A percentile compares a stretch with the other conserved stretches of the same genome.
Conservation (phyloP, 1,284 basidiomycete genomes). For the Tilletia setariae region DNA sequence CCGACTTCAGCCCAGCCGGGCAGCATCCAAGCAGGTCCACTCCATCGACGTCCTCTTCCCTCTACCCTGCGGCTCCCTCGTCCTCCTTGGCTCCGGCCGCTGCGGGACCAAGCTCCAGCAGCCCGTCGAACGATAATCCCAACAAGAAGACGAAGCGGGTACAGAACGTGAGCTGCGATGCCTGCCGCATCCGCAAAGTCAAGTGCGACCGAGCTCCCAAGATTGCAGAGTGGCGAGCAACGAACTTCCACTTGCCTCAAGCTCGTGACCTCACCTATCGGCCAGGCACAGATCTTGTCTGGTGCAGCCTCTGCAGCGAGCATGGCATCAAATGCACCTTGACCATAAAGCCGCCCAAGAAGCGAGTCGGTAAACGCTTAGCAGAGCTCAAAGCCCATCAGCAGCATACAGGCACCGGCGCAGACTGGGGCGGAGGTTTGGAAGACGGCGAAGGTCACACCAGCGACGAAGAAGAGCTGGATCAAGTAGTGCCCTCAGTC, state of each 20-base stretch:
- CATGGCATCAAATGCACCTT: slow-evolving; percentile 5
- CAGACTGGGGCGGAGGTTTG: background rate
- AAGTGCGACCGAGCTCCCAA: slow-evolving; percentile 9
- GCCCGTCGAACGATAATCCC: too few species aligned
- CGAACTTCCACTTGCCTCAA: background rate
- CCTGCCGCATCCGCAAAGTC: slow-evolving; percentile 6
- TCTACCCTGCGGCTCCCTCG: background rate
- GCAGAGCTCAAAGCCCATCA: slow-evolving; percentile 4
- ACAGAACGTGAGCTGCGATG: slow-evolving; percentile 8
- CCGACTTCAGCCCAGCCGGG: too few species aligned
- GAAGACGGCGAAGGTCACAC: background rate
- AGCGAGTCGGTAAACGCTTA: background rate
- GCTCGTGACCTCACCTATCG: slow-evolving; percentile 3
- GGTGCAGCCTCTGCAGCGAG: background rate
- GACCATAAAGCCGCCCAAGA: slow-evolving; percentile 10
- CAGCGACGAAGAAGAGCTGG: background rate
- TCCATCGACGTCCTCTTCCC: background rate
- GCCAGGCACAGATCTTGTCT: background rate
- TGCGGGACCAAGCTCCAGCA: background rate
- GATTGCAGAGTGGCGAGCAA: background rate
- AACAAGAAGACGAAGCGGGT: background rate
- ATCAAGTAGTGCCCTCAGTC: too few species aligned
- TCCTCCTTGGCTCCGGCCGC: too few species aligned
- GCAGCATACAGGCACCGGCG: too few species aligned
- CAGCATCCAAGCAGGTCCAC: too few species aligned